Evolutionary conservation across 805 yeast species (phyloP).

Genomic region (Nakazawaea wickerhamii): DNA sequence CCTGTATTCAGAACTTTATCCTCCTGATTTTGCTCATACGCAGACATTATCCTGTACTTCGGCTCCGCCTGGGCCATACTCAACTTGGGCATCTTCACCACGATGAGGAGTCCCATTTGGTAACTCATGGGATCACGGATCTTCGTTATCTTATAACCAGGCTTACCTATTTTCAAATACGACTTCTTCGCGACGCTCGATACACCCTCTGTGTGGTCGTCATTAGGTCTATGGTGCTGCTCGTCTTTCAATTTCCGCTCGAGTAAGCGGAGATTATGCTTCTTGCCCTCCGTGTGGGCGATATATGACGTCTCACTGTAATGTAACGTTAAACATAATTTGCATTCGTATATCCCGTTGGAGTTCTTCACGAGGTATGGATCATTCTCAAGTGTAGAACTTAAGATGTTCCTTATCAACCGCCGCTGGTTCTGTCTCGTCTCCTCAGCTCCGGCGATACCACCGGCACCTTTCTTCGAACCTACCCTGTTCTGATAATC

Average conservation of each 20-base stretch:
- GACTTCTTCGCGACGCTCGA: conserved; percentile 39
- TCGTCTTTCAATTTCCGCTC: conserved; percentile 44
- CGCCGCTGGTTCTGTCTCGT: conserved; percentile 63
- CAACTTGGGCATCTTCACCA: conserved; percentile 50
- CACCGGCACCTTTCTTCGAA: conserved; percentile 88
- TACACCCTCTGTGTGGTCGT: conserved; percentile 19
- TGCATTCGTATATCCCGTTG: conserved; percentile 80
- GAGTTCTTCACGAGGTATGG: conserved; percentile 85
- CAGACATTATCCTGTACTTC: conserved; percentile 68
- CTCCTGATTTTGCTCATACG: conserved; percentile 58
- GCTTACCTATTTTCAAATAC: conserved; percentile 64
- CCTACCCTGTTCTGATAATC: conserved; percentile 89
- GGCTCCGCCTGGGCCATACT: conserved; percentile 34
- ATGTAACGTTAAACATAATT: conserved; percentile 79
- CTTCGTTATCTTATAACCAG: conserved; percentile 63
- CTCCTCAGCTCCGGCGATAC: conserved; percentile 71
- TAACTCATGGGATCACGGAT: conserved; percentile 56
- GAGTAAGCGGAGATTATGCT: conserved; percentile 71
- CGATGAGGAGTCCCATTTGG: conserved; percentile 61
- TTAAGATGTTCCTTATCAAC: conserved; percentile 59
- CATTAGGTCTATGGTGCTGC: conserved; percentile 11
- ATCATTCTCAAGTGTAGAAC: conserved; percentile 49
- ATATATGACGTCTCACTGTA: conserved; percentile 74
- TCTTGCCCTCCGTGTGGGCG: conserved; percentile 78
- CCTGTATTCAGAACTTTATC: conserved; percentile 35